Percentiles rank a stretch among this genome's conserved stretches.
phyloP scores from a whole-genome alignment of 169 alveolate species.

The Plasmodium vivax region DNA sequence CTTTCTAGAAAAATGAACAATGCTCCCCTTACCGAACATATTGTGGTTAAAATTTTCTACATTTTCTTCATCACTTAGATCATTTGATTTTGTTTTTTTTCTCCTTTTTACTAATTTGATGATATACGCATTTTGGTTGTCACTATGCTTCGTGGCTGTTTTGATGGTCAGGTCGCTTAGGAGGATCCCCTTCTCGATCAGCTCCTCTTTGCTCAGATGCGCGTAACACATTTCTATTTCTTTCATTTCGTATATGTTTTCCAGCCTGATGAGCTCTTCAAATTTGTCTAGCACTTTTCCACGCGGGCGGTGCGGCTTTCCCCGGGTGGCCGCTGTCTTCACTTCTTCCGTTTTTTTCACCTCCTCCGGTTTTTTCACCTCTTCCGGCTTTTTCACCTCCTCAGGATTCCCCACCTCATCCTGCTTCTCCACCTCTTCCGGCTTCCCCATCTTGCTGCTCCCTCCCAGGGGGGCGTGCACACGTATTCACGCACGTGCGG shows the following conservation, averaged over 20 bases:
- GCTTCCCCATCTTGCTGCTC: neutral
- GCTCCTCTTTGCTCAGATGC: constrained; percentile 48
- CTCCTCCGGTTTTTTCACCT: no score
- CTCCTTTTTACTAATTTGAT: constrained; percentile 35
- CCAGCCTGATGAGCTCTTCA: constrained; percentile 37
- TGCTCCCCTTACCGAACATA: constrained; percentile 47
- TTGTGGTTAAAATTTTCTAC: constrained; percentile 41
- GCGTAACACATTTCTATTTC: constrained; percentile 57
- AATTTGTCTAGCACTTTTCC: constrained; percentile 9
- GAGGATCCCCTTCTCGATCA: constrained; percentile 53
- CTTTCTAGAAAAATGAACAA: constrained; percentile 64
- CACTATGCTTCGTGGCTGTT: constrained; percentile 23
- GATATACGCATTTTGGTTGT: constrained; percentile 24
- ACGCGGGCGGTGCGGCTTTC: neutral
- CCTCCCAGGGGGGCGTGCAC: neutral
- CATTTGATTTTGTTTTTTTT: constrained; percentile 23
- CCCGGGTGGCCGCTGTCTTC: neutral
- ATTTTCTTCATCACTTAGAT: constrained; percentile 65
- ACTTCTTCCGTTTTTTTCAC: no score
- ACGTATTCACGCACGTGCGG: neutral
- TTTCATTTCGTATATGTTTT: constrained; percentile 39
- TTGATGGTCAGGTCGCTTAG: constrained; percentile 45
- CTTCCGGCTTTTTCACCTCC: no score
- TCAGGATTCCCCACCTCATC: neutral
- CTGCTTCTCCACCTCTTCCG: neutral